Evolutionary conservation across 2,329 filamentous ascomycete genomes (phyloP), one percentile per base, ranked within the genome.

Genomic region (Xylaria sp.): DNA sequence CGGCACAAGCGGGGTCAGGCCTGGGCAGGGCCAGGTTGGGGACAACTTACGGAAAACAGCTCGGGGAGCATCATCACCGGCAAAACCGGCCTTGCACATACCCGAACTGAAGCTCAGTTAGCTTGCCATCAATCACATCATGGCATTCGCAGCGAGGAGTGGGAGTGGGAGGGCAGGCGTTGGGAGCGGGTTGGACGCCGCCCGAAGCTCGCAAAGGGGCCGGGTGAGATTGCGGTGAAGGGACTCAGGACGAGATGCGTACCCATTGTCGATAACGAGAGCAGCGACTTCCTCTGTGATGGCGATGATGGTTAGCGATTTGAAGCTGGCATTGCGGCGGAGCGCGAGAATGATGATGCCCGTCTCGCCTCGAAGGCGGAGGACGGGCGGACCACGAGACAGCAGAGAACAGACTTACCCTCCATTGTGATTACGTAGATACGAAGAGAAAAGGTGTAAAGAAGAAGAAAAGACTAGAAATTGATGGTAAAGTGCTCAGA

Each of bases 211-310:
- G 56, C 57, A 19, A 50, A 63, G 58, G 60, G 54, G 50, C 30
- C 57, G 63, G 62, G 63, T 63, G 55, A 66, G 65, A 56, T 67
- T 70, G 75, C 73, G 75, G 75, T 76, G 74, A 77, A 64, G 49
- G 55, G 4, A 46, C 54, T 55, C 51, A 67, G 55, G 62, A 61
- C 61, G 71, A 70, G 68, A 71, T 81, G 83, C 92, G 91, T 93
- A 99, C 94, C 94, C 94, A 97, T 99, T 99, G 92, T 99, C 94
- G 84, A 99, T 97, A 82, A 99, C 94, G 91, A 99, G 92, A 81
- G 94, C 94, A 81, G 94, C 94, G 82, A 99, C 94, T 91, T 99
- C 94, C 87, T 99, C 94, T 97, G 78, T 80, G 81, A 67, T 65
- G 64, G 66, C 71, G 65, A 76, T 69, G 69, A 63, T 68, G 39